phyloP scores from a whole-genome alignment of 306 rosid genomes.

The Prunus padus region DNA sequence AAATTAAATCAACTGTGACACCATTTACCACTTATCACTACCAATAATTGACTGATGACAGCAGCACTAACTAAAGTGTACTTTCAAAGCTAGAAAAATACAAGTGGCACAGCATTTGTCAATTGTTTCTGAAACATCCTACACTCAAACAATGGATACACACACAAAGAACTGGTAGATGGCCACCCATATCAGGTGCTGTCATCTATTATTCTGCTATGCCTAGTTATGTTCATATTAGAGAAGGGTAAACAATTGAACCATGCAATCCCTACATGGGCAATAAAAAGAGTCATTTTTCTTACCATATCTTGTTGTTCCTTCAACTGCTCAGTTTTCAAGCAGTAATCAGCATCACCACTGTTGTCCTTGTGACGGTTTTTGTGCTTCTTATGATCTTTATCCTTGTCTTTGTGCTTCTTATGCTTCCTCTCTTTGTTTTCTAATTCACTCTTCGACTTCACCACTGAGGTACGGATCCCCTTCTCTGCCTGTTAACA shows the following conservation, averaged over 20 bases:
- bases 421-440: constrained; percentile 26
- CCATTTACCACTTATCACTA: background rate
- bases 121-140: constrained; percentile 2
- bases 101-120: background rate
- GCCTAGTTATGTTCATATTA: background rate
- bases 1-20: background rate
- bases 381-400: constrained; percentile 25
- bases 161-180: background rate
- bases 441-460: constrained; percentile 19
- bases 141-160: background rate
- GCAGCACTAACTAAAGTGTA: background rate
- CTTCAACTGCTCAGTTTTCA: constrained; percentile 15
- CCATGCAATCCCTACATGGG: constrained; percentile 1
- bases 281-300: constrained; percentile 5
- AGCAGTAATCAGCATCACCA: background rate
- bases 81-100: background rate
- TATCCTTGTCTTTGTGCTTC: constrained; percentile 16
- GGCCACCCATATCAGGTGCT: background rate
- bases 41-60: background rate
- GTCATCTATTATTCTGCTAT: background rate
- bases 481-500: constrained; percentile 36
- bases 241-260: background rate
- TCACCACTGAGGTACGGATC: constrained; percentile 12
- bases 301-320: constrained; percentile 20
- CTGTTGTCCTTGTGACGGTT: constrained; percentile 5